phyloP scores from a whole-genome alignment of 768 basidiomycete species.

The Mycena crocata region DNA sequence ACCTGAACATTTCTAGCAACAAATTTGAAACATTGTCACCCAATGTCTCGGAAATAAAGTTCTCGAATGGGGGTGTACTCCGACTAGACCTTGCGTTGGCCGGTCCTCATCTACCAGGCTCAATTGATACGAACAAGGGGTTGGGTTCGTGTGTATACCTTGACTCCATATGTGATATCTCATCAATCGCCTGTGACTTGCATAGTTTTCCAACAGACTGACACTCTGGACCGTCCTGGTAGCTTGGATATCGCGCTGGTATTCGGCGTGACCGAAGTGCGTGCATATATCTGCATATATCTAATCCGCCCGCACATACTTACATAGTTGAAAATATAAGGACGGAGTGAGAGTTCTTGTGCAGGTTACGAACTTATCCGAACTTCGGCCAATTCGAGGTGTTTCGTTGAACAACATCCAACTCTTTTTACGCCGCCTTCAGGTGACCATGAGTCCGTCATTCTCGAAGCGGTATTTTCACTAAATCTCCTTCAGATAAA shows the following conservation, averaged over 20 bases:
- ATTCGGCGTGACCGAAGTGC: constrained; percentile 39
- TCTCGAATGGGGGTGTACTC: too few species aligned
- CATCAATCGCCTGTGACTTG: background rate
- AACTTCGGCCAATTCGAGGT: too few species aligned
- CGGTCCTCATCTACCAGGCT: background rate
- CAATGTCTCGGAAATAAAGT: too few species aligned
- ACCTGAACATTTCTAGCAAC: too few species aligned
- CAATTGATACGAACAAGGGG: background rate
- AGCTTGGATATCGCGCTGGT: background rate
- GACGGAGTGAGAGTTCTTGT: constrained; percentile 1
- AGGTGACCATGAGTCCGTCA: background rate
- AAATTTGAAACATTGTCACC: too few species aligned
- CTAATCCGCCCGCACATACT: too few species aligned
- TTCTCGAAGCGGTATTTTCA: background rate
- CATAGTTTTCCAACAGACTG: background rate
- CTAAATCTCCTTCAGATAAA: constrained; percentile 4
- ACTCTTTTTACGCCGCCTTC: background rate
- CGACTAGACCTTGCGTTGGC: background rate
- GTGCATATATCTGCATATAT: too few species aligned
- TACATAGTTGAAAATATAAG: background rate
- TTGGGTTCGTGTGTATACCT: background rate
- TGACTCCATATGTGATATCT: background rate
- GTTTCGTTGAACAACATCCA: background rate
- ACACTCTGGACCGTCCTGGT: background rate
- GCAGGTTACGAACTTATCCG: background rate